Percentiles rank a stretch among this genome's conserved stretches.
Evolutionary conservation across 129 eudicot species (phyloP).

Genomic region (Solidago caesia): DNA sequence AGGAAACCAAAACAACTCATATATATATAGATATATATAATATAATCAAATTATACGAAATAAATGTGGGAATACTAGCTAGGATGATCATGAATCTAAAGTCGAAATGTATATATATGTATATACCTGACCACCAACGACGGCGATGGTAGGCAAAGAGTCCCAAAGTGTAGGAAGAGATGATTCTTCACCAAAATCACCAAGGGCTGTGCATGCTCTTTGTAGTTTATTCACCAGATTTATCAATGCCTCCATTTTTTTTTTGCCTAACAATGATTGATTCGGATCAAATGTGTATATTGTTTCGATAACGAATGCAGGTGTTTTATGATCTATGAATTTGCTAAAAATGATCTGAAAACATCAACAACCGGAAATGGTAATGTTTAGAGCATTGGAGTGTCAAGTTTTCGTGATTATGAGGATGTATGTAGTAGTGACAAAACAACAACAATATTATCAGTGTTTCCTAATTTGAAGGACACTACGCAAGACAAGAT

Average conservation of each 20-base stretch:
- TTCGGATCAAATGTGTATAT: background rate
- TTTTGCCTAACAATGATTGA: background rate
- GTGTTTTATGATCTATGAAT: background rate
- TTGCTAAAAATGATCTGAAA: background rate
- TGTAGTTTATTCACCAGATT: conserved; percentile 69
- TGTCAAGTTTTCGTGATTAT: no score
- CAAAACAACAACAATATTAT: no score
- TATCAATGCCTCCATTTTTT: conserved; percentile 66
- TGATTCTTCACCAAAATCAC: conserved; percentile 77
- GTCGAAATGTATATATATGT: background rate
- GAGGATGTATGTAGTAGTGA: no score
- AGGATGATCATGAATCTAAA: background rate
- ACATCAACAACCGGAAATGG: background rate
- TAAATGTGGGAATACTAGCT: no score
- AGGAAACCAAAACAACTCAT: background rate
- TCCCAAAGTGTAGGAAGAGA: conserved; percentile 66
- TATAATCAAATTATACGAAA: no score
- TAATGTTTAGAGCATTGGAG: background rate
- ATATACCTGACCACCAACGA: conserved; percentile 70
- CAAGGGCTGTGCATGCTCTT: conserved; percentile 89
- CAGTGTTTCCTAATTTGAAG: no score
- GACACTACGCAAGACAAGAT: no score
- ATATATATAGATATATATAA: no score
- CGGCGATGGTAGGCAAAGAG: conserved; percentile 61
- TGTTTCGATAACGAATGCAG: background rate